phyloP scores from a whole-genome alignment of 1,284 basidiomycete species.

The Ustilago tritici region DNA sequence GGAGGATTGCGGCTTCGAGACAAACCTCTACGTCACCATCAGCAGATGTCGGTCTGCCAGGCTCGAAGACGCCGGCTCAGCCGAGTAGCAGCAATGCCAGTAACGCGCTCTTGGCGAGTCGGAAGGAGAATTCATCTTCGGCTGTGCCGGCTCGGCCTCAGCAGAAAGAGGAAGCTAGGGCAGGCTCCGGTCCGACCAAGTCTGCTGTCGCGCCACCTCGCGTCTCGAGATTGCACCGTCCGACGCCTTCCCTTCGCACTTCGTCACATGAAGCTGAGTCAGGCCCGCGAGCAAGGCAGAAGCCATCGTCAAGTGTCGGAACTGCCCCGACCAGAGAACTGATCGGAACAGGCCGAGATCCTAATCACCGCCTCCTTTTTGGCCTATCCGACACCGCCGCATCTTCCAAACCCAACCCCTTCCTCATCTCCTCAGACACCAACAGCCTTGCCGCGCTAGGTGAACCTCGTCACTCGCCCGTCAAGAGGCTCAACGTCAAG shows the following conservation, averaged over 20 bases:
- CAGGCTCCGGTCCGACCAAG: constrained; percentile 31
- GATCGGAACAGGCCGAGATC: constrained; percentile 9
- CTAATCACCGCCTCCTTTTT: constrained; percentile 32
- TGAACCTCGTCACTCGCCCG: constrained; percentile 45
- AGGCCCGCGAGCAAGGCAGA: constrained; percentile 1
- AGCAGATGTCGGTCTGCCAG: constrained; percentile 27
- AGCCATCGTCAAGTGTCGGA: not conserved
- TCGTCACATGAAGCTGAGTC: constrained; percentile 10
- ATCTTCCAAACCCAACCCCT: constrained; percentile 21
- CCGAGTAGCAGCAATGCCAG: not conserved
- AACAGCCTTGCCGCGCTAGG: constrained; percentile 41
- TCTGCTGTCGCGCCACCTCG: constrained; percentile 16
- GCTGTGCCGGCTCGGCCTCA: not conserved
- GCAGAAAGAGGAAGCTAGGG: not conserved
- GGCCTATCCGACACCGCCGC: constrained; percentile 12
- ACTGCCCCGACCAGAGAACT: not conserved
- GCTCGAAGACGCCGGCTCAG: constrained; percentile 19
- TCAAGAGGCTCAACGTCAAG: constrained; percentile 45
- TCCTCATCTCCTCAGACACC: constrained; percentile 17
- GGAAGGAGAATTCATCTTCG: constrained; percentile 33
- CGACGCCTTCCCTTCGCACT: constrained; percentile 9
- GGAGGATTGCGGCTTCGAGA: constrained; percentile 14
- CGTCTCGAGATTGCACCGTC: constrained; percentile 22
- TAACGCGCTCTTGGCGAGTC: constrained; percentile 24
- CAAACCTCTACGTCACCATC: constrained; percentile 22